A percentile compares a stretch with the other conserved stretches of the same genome.
These are phyloP conservation scores for Kernera saxatilis DNA, from an alignment of 345 rosid genomes.

Conservation along the genomic window DNA sequence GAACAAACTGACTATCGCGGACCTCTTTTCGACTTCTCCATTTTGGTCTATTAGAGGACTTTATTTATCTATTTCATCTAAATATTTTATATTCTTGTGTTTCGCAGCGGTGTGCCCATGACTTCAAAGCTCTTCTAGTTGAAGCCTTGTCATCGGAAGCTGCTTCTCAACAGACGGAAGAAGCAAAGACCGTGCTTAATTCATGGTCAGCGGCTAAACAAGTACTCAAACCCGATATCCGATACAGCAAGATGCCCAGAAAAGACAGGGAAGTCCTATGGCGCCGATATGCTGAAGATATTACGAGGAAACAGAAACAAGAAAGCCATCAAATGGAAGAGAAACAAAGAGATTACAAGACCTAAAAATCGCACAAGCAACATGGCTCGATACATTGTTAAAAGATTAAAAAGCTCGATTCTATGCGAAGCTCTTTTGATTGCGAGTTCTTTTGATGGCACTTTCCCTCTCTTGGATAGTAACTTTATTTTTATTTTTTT, in stretches of 20 bases:
- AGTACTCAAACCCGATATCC: conserved; percentile 59
- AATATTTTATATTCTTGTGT: neutral
- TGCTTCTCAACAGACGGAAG: conserved; percentile 61
- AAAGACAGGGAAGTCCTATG: conserved; percentile 74
- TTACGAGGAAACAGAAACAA: conserved; percentile 52
- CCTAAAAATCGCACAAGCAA: conserved; percentile 16
- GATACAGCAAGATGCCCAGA: conserved; percentile 84
- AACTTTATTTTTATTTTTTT: too few relatives aligned
- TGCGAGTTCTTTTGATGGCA: too few relatives aligned
- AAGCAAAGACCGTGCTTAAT: conserved; percentile 66
- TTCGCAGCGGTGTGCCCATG: conserved; percentile 57
- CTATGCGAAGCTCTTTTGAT: conserved; percentile 3
- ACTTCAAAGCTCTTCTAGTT: conserved; percentile 59
- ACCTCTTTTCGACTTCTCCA: neutral
- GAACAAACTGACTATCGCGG: neutral
- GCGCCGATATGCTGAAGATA: conserved; percentile 68
- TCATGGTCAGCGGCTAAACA: conserved; percentile 95
- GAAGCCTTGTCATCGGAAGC: conserved; percentile 73
- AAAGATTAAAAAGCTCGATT: conserved; percentile 13
- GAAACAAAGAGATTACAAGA: conserved; percentile 39
- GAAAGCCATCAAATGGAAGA: conserved; percentile 40
- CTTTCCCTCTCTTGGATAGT: too few relatives aligned
- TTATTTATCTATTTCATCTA: neutral
- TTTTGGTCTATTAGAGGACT: neutral
- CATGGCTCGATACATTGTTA: neutral